Evolutionary conservation across 306 rosid genomes (phyloP), one percentile per base, ranked within the genome.

Genomic region (Cucurbita moschata): DNA sequence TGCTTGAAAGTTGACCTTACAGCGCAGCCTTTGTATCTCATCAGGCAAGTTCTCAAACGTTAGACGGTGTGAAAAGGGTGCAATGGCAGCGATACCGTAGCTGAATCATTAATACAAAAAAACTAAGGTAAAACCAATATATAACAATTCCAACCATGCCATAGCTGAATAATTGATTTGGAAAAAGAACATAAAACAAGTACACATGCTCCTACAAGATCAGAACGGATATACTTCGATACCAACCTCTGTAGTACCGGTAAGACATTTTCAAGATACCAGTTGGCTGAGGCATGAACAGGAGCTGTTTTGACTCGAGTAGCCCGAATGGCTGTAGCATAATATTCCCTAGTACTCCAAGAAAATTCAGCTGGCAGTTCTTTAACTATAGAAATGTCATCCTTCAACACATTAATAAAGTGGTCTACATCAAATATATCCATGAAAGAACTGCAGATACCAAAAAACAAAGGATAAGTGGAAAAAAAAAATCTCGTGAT

Each of bases 341-440:
- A 95, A 79, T 84, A 95, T 77, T 89, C 96, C 84, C 99, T 83
- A 11, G 97, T 86, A 80, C 99, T 95, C 97, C 97, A 95, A 8
- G 92, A 79, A 77, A 81, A 91, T 23, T 89, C 97, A 52, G 81
- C 79, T 26, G 99, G 97, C 30, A 91, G 86, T 92, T 91, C 99
- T 80, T 79, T 88, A 68, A 87, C 96, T 71, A 91, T 88, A 57
- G 92, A 81, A 77, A 95, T 65, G 72, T 95, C 99, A 75, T 87
- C 88, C 85, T 91, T 95, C 83, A 95, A 83, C 63, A 51, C 89
- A 79, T 95, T 79, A 68, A 91, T 89, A 89, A 95, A 95, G 90
- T 91, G 99, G 83, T 95, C 97, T 85, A 88, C 92, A 57, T 95
- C 99, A 82, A 95, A 95, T 85, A 95, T 95, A 79, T 95, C 96